A percentile compares a stretch with the other conserved stretches of the same genome.
phyloP scores from a whole-genome alignment of 106 monocot species.

The Dendrobium huoshanense region DNA sequence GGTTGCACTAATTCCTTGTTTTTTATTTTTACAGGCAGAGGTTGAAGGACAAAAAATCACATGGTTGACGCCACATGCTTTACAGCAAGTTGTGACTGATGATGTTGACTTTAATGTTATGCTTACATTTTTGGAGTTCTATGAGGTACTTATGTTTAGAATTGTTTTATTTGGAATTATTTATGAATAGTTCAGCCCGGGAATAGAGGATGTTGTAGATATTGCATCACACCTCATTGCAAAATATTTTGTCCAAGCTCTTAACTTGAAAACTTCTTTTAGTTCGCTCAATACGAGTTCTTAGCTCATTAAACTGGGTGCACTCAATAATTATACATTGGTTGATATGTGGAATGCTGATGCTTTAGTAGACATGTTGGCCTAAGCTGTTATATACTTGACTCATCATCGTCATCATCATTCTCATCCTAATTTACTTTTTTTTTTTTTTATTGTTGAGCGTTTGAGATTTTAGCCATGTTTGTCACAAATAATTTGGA shows the following conservation, averaged over 20 bases:
- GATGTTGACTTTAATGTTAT: slow-evolving; percentile 94
- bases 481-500: no score
- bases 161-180: background rate
- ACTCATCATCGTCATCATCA: no score
- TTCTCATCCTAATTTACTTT: no score
- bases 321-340: background rate
- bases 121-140: slow-evolving; percentile 87
- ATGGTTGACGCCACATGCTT: slow-evolving; percentile 92
- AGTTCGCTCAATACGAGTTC: background rate
- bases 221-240: background rate
- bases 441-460: no score
- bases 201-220: background rate
- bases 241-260: background rate
- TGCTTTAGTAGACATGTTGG: background rate
- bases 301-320: background rate
- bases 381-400: no score
- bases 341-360: background rate
- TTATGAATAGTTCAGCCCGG: background rate
- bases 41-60: slow-evolving; percentile 89
- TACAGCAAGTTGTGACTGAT: slow-evolving; percentile 86
- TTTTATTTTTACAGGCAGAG: slow-evolving; percentile 59
- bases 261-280: background rate
- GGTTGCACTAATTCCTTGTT: background rate
- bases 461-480: no score
- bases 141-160: slow-evolving; percentile 56